Evolutionary conservation across 1,284 basidiomycete species (phyloP).

Genomic region (Leccinum griseonigrum): DNA sequence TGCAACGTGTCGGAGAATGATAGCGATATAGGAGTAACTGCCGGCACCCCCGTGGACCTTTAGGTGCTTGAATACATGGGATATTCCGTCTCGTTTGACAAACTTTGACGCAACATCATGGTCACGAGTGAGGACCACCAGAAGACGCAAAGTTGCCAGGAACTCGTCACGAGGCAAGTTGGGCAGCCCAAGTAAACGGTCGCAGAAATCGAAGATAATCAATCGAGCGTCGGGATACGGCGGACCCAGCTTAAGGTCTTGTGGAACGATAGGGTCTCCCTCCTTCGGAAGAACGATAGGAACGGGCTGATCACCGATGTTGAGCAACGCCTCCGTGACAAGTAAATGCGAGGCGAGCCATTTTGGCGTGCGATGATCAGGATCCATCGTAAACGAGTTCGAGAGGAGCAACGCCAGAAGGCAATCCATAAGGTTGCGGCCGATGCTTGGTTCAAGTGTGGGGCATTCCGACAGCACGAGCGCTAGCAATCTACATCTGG

Average conservation of each 20-base stretch:
- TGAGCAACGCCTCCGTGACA: slow-evolving; percentile 79
- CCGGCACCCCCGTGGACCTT: slow-evolving; percentile 58
- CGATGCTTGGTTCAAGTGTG: slow-evolving; percentile 49
- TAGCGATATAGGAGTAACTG: slow-evolving; percentile 82
- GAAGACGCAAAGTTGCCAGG: slow-evolving; percentile 73
- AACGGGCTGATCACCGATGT: slow-evolving; percentile 70
- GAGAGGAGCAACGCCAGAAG: slow-evolving; percentile 65
- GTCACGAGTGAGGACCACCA: slow-evolving; percentile 81
- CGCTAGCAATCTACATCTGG: slow-evolving; percentile 84
- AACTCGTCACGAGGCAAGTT: slow-evolving; percentile 75
- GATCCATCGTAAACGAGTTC: slow-evolving; percentile 47
- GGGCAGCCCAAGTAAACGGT: slow-evolving; percentile 62
- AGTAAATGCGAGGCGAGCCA: slow-evolving; percentile 86
- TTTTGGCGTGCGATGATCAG: slow-evolving; percentile 57
- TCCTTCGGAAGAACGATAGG: slow-evolving; percentile 64
- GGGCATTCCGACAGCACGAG: slow-evolving; percentile 78
- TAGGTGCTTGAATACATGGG: slow-evolving; percentile 64
- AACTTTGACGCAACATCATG: slow-evolving; percentile 58
- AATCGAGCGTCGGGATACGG: slow-evolving; percentile 58
- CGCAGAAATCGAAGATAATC: slow-evolving; percentile 70
- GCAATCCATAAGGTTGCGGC: slow-evolving; percentile 59
- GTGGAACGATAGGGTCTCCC: slow-evolving; percentile 55
- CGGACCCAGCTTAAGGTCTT: slow-evolving; percentile 58
- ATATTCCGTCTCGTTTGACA: slow-evolving; percentile 62
- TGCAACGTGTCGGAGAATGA: slow-evolving; percentile 87